Conservation (phyloP, 306 rosid genomes). For the Fagus sylvatica region DNA sequence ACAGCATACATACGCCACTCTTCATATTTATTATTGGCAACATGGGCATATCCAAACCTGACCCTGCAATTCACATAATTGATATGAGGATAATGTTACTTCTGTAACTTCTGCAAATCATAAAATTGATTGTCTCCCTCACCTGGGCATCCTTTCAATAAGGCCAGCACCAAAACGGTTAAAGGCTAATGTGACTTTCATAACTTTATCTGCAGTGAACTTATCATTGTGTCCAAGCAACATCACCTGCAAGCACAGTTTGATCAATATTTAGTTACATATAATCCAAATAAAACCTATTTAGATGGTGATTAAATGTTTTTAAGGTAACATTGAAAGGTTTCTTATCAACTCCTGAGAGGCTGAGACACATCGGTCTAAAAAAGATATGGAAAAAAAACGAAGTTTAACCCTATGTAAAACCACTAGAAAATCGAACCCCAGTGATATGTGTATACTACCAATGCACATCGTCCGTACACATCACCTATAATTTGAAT, state of each 20-base stretch:
- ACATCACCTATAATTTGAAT: too few relatives aligned
- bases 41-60: constrained; percentile 86
- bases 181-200: constrained; percentile 49
- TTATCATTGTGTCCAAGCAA: constrained; percentile 57
- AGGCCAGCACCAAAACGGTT: constrained; percentile 52
- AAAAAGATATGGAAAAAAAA: too few relatives aligned
- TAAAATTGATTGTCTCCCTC: neutral
- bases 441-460: too few relatives aligned
- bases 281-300: too few relatives aligned
- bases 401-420: too few relatives aligned
- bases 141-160: constrained; percentile 56
- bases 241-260: constrained; percentile 44
- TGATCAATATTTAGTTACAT: neutral
- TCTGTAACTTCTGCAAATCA: neutral
- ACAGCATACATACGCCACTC: constrained; percentile 84
- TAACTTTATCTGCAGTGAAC: constrained; percentile 32
- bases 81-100: neutral
- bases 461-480: too few relatives aligned
- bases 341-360: too few relatives aligned
- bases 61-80: constrained; percentile 47
- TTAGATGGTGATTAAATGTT: too few relatives aligned
- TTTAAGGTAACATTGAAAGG: too few relatives aligned
- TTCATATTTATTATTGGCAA: constrained; percentile 76
- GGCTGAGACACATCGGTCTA: too few relatives aligned
- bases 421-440: too few relatives aligned